Evolutionary conservation across 2,329 filamentous ascomycete genomes (phyloP).

Genomic region (Penicillium sp.): DNA sequence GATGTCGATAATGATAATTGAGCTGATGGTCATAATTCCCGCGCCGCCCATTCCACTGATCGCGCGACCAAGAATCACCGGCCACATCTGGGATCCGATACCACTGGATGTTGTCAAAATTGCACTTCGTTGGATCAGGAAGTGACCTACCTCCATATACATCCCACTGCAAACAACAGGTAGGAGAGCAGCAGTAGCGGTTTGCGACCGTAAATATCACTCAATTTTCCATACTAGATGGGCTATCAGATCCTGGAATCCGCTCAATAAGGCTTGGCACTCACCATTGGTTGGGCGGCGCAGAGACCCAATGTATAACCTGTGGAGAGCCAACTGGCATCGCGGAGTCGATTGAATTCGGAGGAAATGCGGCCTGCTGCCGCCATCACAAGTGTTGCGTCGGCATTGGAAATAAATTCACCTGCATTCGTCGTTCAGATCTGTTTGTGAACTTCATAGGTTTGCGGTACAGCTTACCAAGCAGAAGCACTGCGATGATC

Average conservation of each 20-base stretch:
- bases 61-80: slow-evolving; percentile 44
- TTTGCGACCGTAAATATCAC: slow-evolving; percentile 59
- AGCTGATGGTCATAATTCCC: slow-evolving; percentile 46
- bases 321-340: slow-evolving; percentile 60
- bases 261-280: slow-evolving; percentile 8
- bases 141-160: slow-evolving; percentile 34
- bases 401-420: slow-evolving; percentile 65
- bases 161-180: slow-evolving; percentile 51
- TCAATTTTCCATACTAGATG: slow-evolving; percentile 55
- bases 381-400: slow-evolving; percentile 64
- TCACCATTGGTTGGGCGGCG: slow-evolving; percentile 54
- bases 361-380: slow-evolving; percentile 64
- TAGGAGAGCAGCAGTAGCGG: slow-evolving; percentile 52
- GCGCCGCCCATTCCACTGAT: slow-evolving; percentile 48
- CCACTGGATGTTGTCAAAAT: slow-evolving; percentile 29
- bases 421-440: slow-evolving; percentile 36
- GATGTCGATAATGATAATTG: slow-evolving; percentile 52
- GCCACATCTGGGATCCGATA: slow-evolving; percentile 35
- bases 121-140: neutral
- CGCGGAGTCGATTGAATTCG: slow-evolving; percentile 57
- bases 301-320: slow-evolving; percentile 53
- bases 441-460: neutral
- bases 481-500: slow-evolving; percentile 30
- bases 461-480: slow-evolving; percentile 19
- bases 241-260: slow-evolving; percentile 8